A percentile compares a stretch with the other conserved stretches of the same genome.
Evolutionary conservation across 768 basidiomycete genomes (phyloP).

Genomic region (Tylopilus plumbeoviolaceoides): DNA sequence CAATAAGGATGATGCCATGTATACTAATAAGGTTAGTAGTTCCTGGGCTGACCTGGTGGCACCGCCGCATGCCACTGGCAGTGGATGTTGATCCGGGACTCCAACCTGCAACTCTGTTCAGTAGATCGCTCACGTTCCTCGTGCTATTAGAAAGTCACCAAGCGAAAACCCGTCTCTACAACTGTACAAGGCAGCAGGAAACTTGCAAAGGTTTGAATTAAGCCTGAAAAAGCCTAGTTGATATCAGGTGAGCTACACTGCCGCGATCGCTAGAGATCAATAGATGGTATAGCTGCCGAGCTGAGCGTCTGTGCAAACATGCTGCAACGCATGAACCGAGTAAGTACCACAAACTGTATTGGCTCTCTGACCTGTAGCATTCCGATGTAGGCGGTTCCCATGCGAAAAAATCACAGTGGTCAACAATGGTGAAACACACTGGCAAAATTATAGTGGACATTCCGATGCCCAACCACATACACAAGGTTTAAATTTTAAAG

Average conservation of each 20-base stretch:
- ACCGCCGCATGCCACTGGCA: no score
- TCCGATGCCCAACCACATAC: background rate
- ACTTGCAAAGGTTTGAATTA: background rate
- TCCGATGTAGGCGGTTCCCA: no score
- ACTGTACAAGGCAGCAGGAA: no score
- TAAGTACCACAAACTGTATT: background rate
- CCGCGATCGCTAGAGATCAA: background rate
- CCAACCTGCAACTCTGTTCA: background rate
- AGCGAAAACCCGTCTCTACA: background rate
- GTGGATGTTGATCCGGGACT: background rate
- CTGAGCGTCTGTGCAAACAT: background rate
- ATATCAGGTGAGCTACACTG: background rate
- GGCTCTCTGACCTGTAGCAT: background rate
- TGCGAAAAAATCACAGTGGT: background rate
- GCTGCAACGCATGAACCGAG: background rate
- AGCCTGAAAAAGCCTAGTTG: background rate
- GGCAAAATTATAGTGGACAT: background rate
- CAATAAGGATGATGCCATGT: no score
- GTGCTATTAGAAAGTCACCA: background rate
- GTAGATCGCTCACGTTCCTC: background rate
- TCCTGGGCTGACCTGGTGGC: background rate
- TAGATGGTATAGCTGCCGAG: background rate
- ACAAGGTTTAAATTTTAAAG: constrained; percentile 6
- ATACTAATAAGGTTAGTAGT: background rate
- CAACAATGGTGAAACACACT: background rate